Evolutionary conservation across 2,329 filamentous ascomycete genomes (phyloP), one percentile per base, ranked within the genome.

Genomic region (Colletotrichum sp.): DNA sequence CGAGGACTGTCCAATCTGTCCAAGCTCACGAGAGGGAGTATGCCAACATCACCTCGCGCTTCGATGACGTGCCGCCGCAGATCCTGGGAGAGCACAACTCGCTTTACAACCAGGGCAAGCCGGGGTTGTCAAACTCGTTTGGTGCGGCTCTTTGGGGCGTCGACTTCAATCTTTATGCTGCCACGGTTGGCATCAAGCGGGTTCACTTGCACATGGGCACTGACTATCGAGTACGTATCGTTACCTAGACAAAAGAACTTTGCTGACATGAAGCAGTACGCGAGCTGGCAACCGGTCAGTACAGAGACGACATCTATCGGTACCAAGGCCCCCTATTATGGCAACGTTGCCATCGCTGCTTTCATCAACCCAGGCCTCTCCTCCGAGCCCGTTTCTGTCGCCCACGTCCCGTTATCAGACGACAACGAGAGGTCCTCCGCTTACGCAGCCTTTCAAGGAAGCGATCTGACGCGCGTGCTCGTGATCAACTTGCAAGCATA

Each of bases 201-300:
- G 87, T 91, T 4, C 90, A 93, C 80, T 91, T 93, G 90, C 92
- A 94, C 82, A 89, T 90, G 85, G 92, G 92, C 13, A 92, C 90
- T 16, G 88, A 92, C 80, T 93, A 91, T 80, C 87, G 91, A 9
- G 83, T 85, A 80, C 39, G 55, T 79, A n/a, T 3, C 7, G 6
- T 32, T 16, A 21, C 44, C 16, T 59, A 34, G 4, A 64, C 8
- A 49, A 7, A 5, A 36, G 16, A 8, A 28, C 36, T 34, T 24
- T 2, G 8, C 73, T 78, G 66, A 76, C 73, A n/a, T 16, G 32
- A n/a, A 10, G 18, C 44, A 85, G 78, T 93, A 93, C 80, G 86
- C 86, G 75, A 84, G 87, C 63, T 93, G 92, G 92, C 92, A 93
- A 79, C 91, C 92, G 0, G 79, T 92, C 60, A 79, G 84, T 6